phyloP scores from a whole-genome alignment of 2,329 filamentous ascomycete species.

The Aspergillus fructus region DNA sequence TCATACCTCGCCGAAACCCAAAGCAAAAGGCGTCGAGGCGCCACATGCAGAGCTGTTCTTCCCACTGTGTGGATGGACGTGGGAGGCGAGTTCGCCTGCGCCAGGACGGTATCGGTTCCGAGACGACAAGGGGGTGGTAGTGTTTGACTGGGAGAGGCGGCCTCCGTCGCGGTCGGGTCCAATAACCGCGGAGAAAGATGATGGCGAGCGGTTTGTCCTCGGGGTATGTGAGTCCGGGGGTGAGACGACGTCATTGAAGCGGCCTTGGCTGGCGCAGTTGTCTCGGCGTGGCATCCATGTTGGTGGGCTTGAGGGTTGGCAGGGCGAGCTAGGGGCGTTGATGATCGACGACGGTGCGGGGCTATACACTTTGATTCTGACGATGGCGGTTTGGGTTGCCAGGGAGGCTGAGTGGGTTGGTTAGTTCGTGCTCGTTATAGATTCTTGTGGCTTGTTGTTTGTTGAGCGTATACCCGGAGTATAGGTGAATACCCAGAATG shows the following conservation, averaged over 20 bases:
- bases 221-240: constrained; percentile 1
- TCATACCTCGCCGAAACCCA: constrained; percentile 6
- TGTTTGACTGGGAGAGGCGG: constrained; percentile 16
- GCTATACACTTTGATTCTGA: constrained; percentile 32
- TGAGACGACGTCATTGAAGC: neutral
- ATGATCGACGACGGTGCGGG: constrained; percentile 19
- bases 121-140: neutral
- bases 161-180: constrained; percentile 1
- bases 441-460: neutral
- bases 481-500: neutral
- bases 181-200: neutral
- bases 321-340: constrained; percentile 21
- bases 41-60: constrained; percentile 10
- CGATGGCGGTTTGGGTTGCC: constrained; percentile 31
- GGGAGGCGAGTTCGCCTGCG: neutral
- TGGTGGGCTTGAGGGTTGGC: constrained; percentile 24
- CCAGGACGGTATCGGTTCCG: constrained; percentile 10
- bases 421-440: neutral
- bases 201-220: constrained; percentile 14
- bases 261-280: constrained; percentile 18
- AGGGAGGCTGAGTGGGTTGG: constrained; percentile 28
- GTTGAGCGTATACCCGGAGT: neutral
- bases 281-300: constrained; percentile 24
- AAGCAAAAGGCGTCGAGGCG: neutral
- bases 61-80: neutral